These are phyloP conservation scores for Hygrocybe coccinea DNA, from an alignment of 768 basidiomycete genomes.

Conservation along the genomic window DNA sequence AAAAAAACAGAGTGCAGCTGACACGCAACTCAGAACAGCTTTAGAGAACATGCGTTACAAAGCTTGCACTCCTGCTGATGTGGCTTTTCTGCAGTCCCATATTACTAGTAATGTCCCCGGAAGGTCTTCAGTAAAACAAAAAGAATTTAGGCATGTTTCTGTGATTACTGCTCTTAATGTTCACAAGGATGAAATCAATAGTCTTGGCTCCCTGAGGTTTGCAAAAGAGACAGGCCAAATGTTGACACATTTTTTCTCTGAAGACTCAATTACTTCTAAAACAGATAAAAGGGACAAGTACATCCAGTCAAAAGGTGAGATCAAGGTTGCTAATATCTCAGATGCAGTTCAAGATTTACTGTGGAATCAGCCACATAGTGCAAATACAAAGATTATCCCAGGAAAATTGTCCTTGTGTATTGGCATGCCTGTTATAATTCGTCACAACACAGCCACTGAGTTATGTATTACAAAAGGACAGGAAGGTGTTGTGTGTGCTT, in stretches of 20 bases:
- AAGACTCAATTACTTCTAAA: conserved; percentile 13
- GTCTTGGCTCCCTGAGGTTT: conserved; percentile 27
- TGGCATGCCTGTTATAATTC: conserved; percentile 28
- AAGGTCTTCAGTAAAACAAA: conserved; percentile 9
- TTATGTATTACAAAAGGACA: conserved; percentile 30
- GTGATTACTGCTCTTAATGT: conserved; percentile 37
- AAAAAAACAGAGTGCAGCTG: conserved; percentile 9
- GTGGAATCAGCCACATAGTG: conserved; percentile 8
- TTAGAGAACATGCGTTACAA: conserved; percentile 26
- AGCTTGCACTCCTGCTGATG: conserved; percentile 35
- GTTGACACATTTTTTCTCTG: conserved; percentile 23
- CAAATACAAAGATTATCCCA: conserved; percentile 18
- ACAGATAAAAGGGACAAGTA: background rate
- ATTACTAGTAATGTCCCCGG: conserved; percentile 15
- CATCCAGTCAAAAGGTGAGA: too few relatives aligned
- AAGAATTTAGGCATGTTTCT: conserved; percentile 30
- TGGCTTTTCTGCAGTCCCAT: conserved; percentile 29
- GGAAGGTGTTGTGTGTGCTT: conserved; percentile 24
- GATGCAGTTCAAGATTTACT: conserved; percentile 1
- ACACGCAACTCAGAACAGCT: conserved; percentile 14
- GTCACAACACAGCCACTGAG: conserved; percentile 27
- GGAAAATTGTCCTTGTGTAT: conserved; percentile 28
- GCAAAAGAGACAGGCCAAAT: conserved; percentile 27
- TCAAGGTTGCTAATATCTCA: background rate
- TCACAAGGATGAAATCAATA: conserved; percentile 37